phyloP scores from a whole-genome alignment of 1,139 yeast genomes.

The Hansenula anomala region DNA sequence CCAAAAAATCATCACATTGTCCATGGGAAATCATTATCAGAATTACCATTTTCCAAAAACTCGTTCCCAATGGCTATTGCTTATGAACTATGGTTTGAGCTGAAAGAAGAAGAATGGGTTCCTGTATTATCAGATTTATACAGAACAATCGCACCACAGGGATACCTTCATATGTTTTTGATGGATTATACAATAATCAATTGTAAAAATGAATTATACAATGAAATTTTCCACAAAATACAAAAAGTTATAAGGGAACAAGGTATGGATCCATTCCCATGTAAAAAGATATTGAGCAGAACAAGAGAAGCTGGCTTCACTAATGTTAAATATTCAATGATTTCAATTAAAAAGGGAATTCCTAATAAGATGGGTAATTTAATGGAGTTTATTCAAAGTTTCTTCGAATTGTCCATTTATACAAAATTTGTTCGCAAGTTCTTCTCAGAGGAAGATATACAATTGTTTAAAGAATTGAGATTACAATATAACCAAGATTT shows the following conservation, averaged over 20 bases:
- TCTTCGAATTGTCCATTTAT: conserved; percentile 15
- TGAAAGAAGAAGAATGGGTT: conserved; percentile 28
- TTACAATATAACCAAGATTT: conserved; percentile 17
- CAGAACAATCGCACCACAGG: conserved; percentile 36
- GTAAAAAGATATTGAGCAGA: conserved; percentile 19
- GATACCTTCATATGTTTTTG: conserved; percentile 29
- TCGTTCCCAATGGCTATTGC: conserved; percentile 29
- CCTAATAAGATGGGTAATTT: conserved; percentile 15
- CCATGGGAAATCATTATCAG: conserved; percentile 24
- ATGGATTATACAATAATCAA: conserved; percentile 26
- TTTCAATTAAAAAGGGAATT: conserved; percentile 17
- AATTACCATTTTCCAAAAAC: conserved; percentile 30
- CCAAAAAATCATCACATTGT: conserved; percentile 19
- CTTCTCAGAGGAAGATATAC: conserved; percentile 11
- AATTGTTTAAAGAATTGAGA: conserved; percentile 13
- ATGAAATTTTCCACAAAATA: conserved; percentile 22
- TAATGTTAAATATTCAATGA: conserved; percentile 19
- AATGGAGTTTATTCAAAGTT: conserved; percentile 18
- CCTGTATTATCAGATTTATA: conserved; percentile 30
- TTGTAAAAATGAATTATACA: conserved; percentile 14
- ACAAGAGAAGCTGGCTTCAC: conserved; percentile 27
- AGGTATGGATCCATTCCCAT: conserved; percentile 29
- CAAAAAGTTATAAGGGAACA: conserved; percentile 20
- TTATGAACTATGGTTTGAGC: conserved; percentile 27
- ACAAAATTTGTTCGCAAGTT: conserved; percentile 10